These are phyloP conservation scores for Salix udensis DNA, from an alignment of 345 rosid genomes.

Conservation along the genomic window DNA sequence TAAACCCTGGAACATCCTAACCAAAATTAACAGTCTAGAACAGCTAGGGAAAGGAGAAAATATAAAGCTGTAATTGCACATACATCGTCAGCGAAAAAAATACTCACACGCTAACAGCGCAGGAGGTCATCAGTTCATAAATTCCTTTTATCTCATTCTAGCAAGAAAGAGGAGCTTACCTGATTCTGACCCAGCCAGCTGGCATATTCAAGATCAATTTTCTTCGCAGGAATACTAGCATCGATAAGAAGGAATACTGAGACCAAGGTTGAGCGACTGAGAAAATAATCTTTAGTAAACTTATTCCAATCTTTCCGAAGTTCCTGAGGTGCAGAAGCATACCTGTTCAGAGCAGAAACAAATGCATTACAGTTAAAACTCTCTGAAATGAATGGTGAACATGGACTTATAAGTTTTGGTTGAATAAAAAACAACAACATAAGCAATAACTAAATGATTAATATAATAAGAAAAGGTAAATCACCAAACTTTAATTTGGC, in stretches of 20 bases:
- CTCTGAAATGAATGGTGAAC: background rate
- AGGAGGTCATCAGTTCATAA: background rate
- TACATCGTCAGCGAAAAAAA: background rate
- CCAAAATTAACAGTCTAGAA: background rate
- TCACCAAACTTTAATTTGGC: background rate
- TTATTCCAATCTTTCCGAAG: slow-evolving; percentile 70
- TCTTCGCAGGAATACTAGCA: slow-evolving; percentile 88
- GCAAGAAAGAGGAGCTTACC: slow-evolving; percentile 35
- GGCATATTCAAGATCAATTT: slow-evolving; percentile 88
- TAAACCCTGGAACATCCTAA: background rate
- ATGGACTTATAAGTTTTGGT: background rate
- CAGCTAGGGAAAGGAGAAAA: background rate
- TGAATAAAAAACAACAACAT: background rate
- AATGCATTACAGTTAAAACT: background rate
- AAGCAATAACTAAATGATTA: background rate
- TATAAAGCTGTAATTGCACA: background rate
- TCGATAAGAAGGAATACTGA: slow-evolving; percentile 88
- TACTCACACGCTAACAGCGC: background rate
- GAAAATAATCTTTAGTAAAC: slow-evolving; percentile 84
- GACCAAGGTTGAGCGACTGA: slow-evolving; percentile 74
- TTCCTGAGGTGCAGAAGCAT: slow-evolving; percentile 91
- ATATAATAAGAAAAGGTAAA: background rate
- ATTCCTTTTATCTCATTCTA: background rate
- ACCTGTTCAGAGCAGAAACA: slow-evolving; percentile 39
- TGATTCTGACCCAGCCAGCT: slow-evolving; percentile 96